Base-by-base conservation (phyloP, 192 early-diverging fungal species). In the Polychytrium aggregatum region DNA sequence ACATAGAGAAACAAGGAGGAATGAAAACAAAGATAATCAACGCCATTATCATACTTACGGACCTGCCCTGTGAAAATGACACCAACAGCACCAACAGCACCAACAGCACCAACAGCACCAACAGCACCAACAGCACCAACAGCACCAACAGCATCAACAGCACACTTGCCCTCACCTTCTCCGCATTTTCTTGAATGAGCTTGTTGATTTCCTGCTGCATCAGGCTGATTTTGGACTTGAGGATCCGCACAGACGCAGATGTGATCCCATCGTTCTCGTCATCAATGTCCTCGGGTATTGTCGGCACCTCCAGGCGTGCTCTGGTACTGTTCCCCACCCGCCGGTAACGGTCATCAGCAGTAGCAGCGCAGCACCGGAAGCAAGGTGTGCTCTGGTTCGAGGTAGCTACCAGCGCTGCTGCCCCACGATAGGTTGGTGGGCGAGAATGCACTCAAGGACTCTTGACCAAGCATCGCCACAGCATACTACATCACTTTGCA, bases 151-250 rank as follows among this genome's bases (percentile, higher is more conserved):
- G 6, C 50, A 11, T 45, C 16, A 30, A 16, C 44, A 20, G 20
- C 11, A 5, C n/a, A 4, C 22, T n/a, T 11, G 22, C 30, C 34
- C 31, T 0, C 31, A 57, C 59, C 50, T 65, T 67, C 6, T 20
- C 29, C 18, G 57, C 36, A 14, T 48, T 44, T 33, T 64, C 58
- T 16, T 11, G 18, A 36, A 67, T 51, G 0, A 76, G 36, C 43
- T 60, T 59, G 18, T 65, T 61, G 42, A 78, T 48, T 29, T 78
- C 73, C 44, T 70, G 44, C 53, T 78, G 61, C 33, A 78, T 28
- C n/a, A 68, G 67, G 21, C 52, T 50, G 13, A 78, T 41, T 34
- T 70, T 74, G 13, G 76, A 69, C 56, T 69, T 71, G 3, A 78
- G 50, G 20, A 76, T 44, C 41, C 11, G 31, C 6, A 11, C 31